Base-by-base conservation (phyloP, 345 rosid genomes). In the Bruguiera gymnorhiza region DNA sequence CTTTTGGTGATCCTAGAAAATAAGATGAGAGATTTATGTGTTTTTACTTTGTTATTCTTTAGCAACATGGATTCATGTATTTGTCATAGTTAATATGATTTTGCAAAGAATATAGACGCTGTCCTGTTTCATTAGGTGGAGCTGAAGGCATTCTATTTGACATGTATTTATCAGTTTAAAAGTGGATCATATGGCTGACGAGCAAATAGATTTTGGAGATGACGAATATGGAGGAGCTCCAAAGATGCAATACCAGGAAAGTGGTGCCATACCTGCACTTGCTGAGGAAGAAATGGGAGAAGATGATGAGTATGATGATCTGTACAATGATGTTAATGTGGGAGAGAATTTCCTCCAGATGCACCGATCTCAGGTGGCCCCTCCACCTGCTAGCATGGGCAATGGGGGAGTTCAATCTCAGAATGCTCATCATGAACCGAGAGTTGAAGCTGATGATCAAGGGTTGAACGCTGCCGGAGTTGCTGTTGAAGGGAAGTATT, bases 251-350 rank as follows among this genome's bases (percentile, higher is more conserved):
- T 86, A 81, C 77, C 97, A 88, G 67, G 90, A 89, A 60, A 78
- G 86, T 67, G 75, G 76, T 63, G 79, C 70, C 66, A 80, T 65
- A 55, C 23, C 70, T 26, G 60, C 78, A 27, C 69, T 50, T 26
- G 70, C 89, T 1, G 95, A 91, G 21, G 97, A 87, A 2, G 89
- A 83, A 1, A 83, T 91, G 32, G 89, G 74, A 60, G 80, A 84
- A 39, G 97, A 89, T 5, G 97, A 89, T n/a, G 97, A 91, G 65
- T 91, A 85, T n/a, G 92, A 91, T 69, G 96, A 91, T 79, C 78
- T 89, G 18, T 89, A 91, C 60, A 89, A 85, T 66, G 93, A 91
- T 65, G 97, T 91, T 31, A 91, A 91, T 74, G 90, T 91, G 4
- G 91, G 96, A 36, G 93, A 87, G 81, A 87, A 84, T 34, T 91